A percentile compares a stretch with the other conserved stretches of the same genome.
These are phyloP conservation scores for Gomphus sp. DNA, from an alignment of 1,284 basidiomycete genomes.

Conservation along the genomic window DNA sequence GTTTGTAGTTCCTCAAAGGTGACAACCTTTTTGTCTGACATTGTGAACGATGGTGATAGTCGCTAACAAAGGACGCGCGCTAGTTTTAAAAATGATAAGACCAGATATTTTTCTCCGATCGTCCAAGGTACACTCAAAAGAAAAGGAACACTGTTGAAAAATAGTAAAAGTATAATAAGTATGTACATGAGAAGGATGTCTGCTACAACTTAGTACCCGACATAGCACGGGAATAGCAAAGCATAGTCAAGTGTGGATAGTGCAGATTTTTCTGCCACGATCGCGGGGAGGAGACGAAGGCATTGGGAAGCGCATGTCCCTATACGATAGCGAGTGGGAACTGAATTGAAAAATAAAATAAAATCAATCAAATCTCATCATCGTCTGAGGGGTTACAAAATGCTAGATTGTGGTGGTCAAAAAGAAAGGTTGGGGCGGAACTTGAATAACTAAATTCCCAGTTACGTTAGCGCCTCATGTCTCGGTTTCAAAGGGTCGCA, in stretches of 20 bases:
- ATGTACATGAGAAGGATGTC: constrained; percentile 26
- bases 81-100: not conserved
- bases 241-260: constrained; percentile 67
- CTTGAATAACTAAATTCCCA: not conserved
- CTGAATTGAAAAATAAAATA: not conserved
- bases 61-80: not conserved
- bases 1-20: constrained; percentile 68
- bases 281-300: constrained; percentile 66
- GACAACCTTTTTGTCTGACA: constrained; percentile 39
- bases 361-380: not conserved
- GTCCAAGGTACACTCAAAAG: not conserved
- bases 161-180: not conserved
- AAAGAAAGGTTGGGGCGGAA: not conserved
- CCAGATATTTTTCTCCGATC: not conserved
- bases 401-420: not conserved
- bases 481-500: not conserved
- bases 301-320: constrained; percentile 23
- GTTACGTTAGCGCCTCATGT: not conserved
- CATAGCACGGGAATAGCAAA: constrained; percentile 37
- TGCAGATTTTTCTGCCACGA: constrained; percentile 49
- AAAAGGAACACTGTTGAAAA: not conserved
- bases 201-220: constrained; percentile 64
- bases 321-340: constrained; percentile 3
- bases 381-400: not conserved
- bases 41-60: constrained; percentile 3